These are phyloP conservation scores for Rubroboletus satanas DNA, from an alignment of 768 basidiomycete species.

Conservation along the genomic window DNA sequence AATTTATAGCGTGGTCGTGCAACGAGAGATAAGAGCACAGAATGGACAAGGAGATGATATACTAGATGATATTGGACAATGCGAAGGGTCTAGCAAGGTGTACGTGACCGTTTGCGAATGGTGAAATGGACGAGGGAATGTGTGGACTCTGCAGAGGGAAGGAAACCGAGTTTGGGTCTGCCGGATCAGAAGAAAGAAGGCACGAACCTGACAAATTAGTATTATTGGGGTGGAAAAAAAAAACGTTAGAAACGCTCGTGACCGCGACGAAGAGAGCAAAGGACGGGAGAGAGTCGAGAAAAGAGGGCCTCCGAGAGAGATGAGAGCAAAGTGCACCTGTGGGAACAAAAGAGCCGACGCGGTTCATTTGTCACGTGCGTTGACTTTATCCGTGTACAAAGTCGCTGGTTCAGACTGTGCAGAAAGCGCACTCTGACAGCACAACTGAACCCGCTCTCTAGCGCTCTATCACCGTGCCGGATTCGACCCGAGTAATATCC, in stretches of 20 bases:
- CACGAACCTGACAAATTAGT: constrained; percentile 16
- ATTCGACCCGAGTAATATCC: background rate
- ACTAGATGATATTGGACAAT: constrained; percentile 3
- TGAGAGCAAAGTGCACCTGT: constrained; percentile 4
- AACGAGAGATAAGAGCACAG: constrained; percentile 8
- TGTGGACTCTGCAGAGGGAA: constrained; percentile 18
- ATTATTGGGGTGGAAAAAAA: background rate
- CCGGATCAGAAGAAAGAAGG: background rate
- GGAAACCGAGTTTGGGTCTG: background rate
- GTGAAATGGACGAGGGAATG: constrained; percentile 22
- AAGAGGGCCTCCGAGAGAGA: constrained; percentile 11
- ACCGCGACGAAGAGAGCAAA: constrained; percentile 1
- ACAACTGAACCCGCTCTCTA: background rate
- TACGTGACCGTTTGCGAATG: constrained; percentile 2
- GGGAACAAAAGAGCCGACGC: constrained; percentile 22
- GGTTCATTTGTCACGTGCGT: constrained; percentile 35
- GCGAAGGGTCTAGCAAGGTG: background rate
- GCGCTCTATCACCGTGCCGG: background rate
- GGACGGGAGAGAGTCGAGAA: background rate
- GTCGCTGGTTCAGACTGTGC: background rate
- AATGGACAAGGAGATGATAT: constrained; percentile 3
- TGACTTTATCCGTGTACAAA: constrained; percentile 16
- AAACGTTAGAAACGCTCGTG: constrained; percentile 19
- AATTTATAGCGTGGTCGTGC: background rate
- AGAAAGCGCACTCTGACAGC: background rate